Conservation (phyloP, 2,329 filamentous ascomycete species). For the Setomelanomma holmii region DNA sequence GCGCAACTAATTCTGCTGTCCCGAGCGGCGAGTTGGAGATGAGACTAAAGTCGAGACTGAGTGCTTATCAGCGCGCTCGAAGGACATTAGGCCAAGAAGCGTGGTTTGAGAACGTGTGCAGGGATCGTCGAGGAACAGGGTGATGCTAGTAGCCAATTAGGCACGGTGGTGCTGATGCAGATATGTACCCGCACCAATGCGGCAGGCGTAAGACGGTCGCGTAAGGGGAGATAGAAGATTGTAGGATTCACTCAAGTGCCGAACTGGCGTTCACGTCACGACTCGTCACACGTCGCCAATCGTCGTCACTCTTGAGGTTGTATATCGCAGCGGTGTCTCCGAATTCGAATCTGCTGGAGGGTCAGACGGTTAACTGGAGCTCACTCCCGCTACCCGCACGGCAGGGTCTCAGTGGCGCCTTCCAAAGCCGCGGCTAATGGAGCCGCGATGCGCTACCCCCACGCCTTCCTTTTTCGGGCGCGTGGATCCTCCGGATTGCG, state of each 20-base stretch:
- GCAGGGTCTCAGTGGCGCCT: constrained; percentile 10
- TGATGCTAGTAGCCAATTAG: constrained; percentile 13
- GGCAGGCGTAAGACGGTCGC: constrained; percentile 14
- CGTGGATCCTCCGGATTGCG: not conserved
- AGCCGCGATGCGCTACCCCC: constrained; percentile 13
- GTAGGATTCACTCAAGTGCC: not conserved
- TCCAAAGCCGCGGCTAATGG: constrained; percentile 1
- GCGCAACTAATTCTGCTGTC: not conserved
- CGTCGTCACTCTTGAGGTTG: not conserved
- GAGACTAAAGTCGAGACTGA: not conserved
- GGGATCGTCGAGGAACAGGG: constrained; percentile 12
- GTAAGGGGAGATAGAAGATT: constrained; percentile 16
- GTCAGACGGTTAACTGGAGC: too few species aligned
- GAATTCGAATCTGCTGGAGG: not conserved
- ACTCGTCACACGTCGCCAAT: not conserved
- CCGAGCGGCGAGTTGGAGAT: constrained; percentile 1
- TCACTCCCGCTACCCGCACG: constrained; percentile 15
- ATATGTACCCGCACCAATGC: constrained; percentile 10
- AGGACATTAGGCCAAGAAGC: not conserved
- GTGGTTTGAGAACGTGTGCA: not conserved
- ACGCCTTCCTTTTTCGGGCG: constrained; percentile 3
- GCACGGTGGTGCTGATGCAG: constrained; percentile 4
- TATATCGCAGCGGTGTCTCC: not conserved
- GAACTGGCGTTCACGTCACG: constrained; percentile 1
- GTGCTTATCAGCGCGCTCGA: constrained; percentile 15